Evolutionary conservation across 768 basidiomycete species (phyloP).

Genomic region (Kwoniella sp.): DNA sequence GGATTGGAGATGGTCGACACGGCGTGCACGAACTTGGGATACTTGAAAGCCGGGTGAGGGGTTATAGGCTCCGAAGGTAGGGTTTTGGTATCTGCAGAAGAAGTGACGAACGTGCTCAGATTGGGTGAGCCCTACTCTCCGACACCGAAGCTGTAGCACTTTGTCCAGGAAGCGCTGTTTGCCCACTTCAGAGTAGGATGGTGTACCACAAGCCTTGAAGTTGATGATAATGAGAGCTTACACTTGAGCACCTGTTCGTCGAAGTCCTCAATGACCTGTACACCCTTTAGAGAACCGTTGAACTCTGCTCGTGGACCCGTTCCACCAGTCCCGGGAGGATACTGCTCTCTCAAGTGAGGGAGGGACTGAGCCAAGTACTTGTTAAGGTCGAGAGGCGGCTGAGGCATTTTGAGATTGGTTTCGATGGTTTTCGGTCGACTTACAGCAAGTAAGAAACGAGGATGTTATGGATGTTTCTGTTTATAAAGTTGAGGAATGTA

Average conservation of each 20-base stretch:
- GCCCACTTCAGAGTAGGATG: too few relatives aligned
- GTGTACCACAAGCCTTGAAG: background rate
- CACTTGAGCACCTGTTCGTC: conserved; percentile 46
- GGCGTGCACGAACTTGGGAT: conserved; percentile 53
- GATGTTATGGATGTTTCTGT: background rate
- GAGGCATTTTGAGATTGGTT: conserved; percentile 48
- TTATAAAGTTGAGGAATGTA: background rate
- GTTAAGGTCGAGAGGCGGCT: conserved; percentile 51
- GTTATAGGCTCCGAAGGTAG: conserved; percentile 48
- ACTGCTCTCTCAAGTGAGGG: conserved; percentile 49
- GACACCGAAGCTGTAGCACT: too few relatives aligned
- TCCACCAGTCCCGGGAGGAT: conserved; percentile 53
- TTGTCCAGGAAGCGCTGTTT: too few relatives aligned
- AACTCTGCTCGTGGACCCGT: conserved; percentile 42
- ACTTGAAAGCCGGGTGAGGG: conserved; percentile 54
- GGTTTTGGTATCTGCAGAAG: conserved; percentile 37
- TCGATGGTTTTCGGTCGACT: background rate
- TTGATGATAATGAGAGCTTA: conserved; percentile 26
- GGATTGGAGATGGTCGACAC: conserved; percentile 37
- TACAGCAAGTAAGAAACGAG: background rate
- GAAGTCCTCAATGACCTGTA: conserved; percentile 51
- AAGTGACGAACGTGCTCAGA: background rate
- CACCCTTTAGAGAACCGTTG: conserved; percentile 46
- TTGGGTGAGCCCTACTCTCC: too few relatives aligned
- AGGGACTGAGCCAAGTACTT: conserved; percentile 51